A percentile compares a stretch with the other conserved stretches of the same genome.
Evolutionary conservation across 306 rosid genomes (phyloP).

Genomic region (Ammopiptanthus mongolicus): DNA sequence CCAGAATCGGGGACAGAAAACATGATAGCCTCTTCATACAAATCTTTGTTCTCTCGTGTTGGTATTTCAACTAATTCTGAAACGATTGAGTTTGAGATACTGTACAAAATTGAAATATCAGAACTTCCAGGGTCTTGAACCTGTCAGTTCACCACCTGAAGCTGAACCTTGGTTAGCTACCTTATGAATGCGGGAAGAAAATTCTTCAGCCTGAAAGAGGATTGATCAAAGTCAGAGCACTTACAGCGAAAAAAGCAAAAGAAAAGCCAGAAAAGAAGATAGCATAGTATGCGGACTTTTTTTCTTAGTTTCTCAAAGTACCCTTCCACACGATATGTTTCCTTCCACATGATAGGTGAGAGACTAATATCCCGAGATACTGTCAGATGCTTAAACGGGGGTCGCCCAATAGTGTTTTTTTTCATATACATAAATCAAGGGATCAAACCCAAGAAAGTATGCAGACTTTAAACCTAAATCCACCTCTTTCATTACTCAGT

Average conservation of each 20-base stretch:
- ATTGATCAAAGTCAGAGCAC: slow-evolving; percentile 31
- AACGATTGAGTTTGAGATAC: background rate
- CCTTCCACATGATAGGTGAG: too few relatives aligned
- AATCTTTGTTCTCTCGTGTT: background rate
- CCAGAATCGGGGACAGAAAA: background rate
- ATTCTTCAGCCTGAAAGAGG: slow-evolving; percentile 77
- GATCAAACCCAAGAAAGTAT: too few relatives aligned
- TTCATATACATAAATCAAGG: too few relatives aligned
- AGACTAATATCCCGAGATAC: too few relatives aligned
- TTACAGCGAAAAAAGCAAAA: background rate
- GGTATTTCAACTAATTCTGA: background rate
- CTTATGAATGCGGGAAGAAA: slow-evolving; percentile 83
- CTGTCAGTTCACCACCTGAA: slow-evolving; percentile 52
- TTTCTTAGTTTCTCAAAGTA: too few relatives aligned
- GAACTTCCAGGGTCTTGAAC: slow-evolving; percentile 60
- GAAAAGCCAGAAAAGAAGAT: background rate
- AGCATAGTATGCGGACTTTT: background rate
- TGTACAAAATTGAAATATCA: slow-evolving; percentile 26
- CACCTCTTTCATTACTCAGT: background rate
- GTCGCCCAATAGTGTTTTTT: too few relatives aligned
- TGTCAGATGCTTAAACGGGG: too few relatives aligned
- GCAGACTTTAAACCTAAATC: background rate
- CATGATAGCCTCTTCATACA: background rate
- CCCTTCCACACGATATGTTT: too few relatives aligned
- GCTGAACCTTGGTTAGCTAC: slow-evolving; percentile 68